These are phyloP conservation scores for Apiospora malaysiana DNA, from an alignment of 2,329 filamentous ascomycete genomes.

Conservation along the genomic window DNA sequence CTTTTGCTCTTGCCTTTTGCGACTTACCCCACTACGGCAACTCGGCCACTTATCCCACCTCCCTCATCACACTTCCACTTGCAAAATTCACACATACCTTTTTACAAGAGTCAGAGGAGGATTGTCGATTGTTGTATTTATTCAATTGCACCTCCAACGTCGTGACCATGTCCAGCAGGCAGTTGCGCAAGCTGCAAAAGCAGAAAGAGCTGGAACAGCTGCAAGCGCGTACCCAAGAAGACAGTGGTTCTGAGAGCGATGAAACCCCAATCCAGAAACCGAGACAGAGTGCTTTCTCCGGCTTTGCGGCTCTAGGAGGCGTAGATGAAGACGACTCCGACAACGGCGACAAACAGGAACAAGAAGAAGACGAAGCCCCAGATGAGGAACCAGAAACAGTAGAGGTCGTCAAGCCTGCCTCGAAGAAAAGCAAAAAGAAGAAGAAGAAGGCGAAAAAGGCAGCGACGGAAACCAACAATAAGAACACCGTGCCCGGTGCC, in stretches of 20 bases:
- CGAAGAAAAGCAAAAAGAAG: constrained; percentile 48
- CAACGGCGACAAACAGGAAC: constrained; percentile 42
- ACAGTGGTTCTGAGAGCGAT: constrained; percentile 42
- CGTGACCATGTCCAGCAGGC: constrained; percentile 39
- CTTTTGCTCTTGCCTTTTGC: not conserved
- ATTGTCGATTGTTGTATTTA: not conserved
- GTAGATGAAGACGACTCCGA: constrained; percentile 49
- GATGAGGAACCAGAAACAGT: constrained; percentile 31
- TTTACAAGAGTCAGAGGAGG: not conserved
- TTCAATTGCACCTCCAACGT: not conserved
- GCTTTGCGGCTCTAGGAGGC: constrained; percentile 56
- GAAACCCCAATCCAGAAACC: constrained; percentile 44
- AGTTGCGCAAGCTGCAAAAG: constrained; percentile 47
- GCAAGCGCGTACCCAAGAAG: constrained; percentile 42
- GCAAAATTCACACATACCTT: not conserved
- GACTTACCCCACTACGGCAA: not conserved
- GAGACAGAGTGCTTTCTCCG: constrained; percentile 54
- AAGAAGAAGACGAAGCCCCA: constrained; percentile 41
- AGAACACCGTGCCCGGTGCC: constrained; percentile 19
- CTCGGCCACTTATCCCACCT: not conserved
- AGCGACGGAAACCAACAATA: constrained; percentile 28
- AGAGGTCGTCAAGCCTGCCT: constrained; percentile 29
- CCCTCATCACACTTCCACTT: not conserved
- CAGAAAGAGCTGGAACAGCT: constrained; percentile 53
- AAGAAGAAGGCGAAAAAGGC: constrained; percentile 42